phyloP scores from a whole-genome alignment of 2,329 filamentous ascomycete genomes.

The Falciphora oryzae region DNA sequence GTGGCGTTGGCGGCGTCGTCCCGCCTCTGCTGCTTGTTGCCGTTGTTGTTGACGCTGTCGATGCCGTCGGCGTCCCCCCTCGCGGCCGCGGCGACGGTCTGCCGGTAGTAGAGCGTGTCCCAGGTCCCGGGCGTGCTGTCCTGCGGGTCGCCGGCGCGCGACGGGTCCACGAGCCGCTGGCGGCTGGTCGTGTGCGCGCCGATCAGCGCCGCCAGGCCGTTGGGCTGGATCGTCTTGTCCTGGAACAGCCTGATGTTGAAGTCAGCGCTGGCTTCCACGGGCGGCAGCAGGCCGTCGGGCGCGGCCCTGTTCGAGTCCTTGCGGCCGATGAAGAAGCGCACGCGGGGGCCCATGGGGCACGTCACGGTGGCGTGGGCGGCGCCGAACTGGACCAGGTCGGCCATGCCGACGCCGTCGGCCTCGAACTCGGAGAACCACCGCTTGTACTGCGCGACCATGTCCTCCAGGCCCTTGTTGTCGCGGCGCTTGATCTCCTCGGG shows the following conservation, averaged over 20 bases:
- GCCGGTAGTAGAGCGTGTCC: slow-evolving; percentile 44
- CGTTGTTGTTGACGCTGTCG: neutral
- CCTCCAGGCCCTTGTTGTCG: slow-evolving; percentile 38
- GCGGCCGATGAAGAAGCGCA: slow-evolving; percentile 41
- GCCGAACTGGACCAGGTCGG: slow-evolving; percentile 47
- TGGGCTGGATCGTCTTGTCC: slow-evolving; percentile 42
- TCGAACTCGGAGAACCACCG: slow-evolving; percentile 33
- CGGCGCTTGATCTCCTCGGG: slow-evolving; percentile 27
- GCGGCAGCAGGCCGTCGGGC: slow-evolving; percentile 39
- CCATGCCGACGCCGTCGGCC: slow-evolving; percentile 36
- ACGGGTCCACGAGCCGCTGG: slow-evolving; percentile 37
- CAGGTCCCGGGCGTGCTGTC: slow-evolving; percentile 43
- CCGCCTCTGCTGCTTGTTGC: neutral
- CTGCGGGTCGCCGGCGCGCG: slow-evolving; percentile 31
- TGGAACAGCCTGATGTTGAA: slow-evolving; percentile 39
- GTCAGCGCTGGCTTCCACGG: slow-evolving; percentile 31
- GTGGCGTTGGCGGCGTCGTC: neutral
- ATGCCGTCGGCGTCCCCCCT: slow-evolving; percentile 12
- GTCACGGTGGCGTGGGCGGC: slow-evolving; percentile 39
- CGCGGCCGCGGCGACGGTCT: slow-evolving; percentile 24
- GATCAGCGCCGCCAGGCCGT: slow-evolving; percentile 45
- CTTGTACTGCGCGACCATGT: slow-evolving; percentile 31
- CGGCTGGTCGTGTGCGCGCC: slow-evolving; percentile 46
- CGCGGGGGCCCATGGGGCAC: slow-evolving; percentile 45
- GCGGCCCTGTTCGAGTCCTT: slow-evolving; percentile 34